Percentiles rank a stretch among this genome's conserved stretches.
Conservation (phyloP, 2,329 filamentous ascomycete genomes). For the Rutstroemia sp. region DNA sequence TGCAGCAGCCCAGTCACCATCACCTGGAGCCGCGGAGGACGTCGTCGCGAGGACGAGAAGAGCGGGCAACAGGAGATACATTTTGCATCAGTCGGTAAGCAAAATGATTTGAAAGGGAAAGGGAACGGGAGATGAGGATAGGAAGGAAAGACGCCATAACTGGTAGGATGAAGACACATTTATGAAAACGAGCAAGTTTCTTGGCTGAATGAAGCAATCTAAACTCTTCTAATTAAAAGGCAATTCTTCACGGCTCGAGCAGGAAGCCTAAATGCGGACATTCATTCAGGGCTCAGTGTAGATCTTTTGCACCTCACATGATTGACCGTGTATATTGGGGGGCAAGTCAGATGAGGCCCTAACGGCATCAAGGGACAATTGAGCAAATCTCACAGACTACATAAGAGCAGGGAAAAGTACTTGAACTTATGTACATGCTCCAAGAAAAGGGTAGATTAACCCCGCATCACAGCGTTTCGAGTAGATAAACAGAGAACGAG, state of each 20-base stretch:
- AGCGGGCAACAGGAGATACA: constrained; percentile 2
- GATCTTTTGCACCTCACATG: not conserved
- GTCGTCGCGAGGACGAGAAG: constrained; percentile 15
- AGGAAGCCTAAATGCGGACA: no score
- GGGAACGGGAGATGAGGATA: not conserved
- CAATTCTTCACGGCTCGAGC: no score
- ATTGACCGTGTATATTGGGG: not conserved
- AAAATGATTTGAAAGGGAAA: not conserved
- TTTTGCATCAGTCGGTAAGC: not conserved
- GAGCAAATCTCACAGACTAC: not conserved
- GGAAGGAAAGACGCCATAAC: not conserved
- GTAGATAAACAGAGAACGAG: not conserved
- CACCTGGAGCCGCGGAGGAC: constrained; percentile 13
- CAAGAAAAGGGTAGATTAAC: not conserved
- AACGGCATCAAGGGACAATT: not conserved
- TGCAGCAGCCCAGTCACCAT: constrained; percentile 53
- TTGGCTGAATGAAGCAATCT: no score
- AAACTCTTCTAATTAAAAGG: no score
- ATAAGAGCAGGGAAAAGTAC: not conserved
- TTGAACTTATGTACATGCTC: not conserved
- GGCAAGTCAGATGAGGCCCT: not conserved
- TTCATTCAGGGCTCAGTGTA: not conserved
- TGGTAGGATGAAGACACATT: no score
- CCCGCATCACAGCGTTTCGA: not conserved
- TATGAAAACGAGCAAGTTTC: no score